Evolutionary conservation across 1,139 yeast genomes (phyloP), one percentile per base, ranked within the genome.

Genomic region (Magnusiomyces ingens): DNA sequence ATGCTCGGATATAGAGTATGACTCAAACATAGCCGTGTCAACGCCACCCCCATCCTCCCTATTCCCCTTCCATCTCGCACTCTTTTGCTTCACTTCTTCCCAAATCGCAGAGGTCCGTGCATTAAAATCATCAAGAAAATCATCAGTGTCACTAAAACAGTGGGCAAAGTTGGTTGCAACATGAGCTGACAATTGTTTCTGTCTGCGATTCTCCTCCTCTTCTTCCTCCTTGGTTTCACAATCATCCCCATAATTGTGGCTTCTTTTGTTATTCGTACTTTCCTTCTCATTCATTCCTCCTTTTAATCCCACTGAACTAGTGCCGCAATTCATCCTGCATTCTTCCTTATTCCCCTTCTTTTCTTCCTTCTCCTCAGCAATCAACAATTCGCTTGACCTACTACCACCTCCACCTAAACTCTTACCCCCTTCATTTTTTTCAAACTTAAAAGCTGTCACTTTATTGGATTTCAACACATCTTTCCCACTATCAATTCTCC

Each of bases 91-190:
- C 13, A 43, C 22, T 19, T 40, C 38, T 26, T 40, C 45, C 50
- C 50, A 48, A 17, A 48, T 26, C 2, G 36, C 45, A 2, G 45
- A 48, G 2, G 50, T 48, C 11, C 45, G 21, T 2, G 50, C 50
- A 48, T 48, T 26, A 32, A 48, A 48, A n/a, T 40, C 26, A 3
- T 19, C 37, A 3, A 48, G 22, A 48, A 48, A 48, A 4, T 48
- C 50, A 15, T 40, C 50, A 2, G 26, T 48, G 15, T 48, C 50
- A 15, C 35, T 37, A 48, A 48, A 48, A 21, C 50, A 48, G 15
- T 15, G 37, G 12, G 37, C 50, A 26, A 48, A 48, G 38, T 48
- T 48, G 19, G 50, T 37, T 2, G 50, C 41, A 13, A 40, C 45
- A 22, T 15, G 22, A 21, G 50, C 45, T 12, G 45, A 21, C 10